Percentiles rank a stretch among this genome's conserved stretches.
phyloP scores from a whole-genome alignment of 495 filamentous ascomycete species.

The Immersiella caudata region DNA sequence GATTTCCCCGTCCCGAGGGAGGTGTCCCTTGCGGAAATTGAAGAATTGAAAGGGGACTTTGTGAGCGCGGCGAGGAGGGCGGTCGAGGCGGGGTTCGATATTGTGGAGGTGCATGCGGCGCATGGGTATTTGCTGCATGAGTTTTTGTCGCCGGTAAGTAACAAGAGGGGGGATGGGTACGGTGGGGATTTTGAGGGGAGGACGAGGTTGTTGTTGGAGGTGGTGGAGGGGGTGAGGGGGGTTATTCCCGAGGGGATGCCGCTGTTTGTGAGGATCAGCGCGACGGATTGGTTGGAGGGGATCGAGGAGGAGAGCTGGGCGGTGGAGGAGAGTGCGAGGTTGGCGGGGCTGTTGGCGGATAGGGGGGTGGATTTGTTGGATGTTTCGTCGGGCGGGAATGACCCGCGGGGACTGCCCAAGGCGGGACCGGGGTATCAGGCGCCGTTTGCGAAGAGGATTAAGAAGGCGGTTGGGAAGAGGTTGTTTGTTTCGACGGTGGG shows the following conservation, averaged over 20 bases:
- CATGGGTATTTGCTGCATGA: conserved; percentile 67
- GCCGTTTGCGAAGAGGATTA: conserved; percentile 51
- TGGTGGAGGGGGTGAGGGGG: conserved; percentile 49
- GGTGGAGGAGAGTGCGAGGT: conserved; percentile 59
- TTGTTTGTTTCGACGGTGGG: conserved; percentile 61
- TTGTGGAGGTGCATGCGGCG: conserved; percentile 64
- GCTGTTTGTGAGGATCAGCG: conserved; percentile 68
- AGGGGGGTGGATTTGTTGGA: conserved; percentile 76
- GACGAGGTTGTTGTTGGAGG: conserved; percentile 50
- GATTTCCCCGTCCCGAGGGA: conserved; percentile 54
- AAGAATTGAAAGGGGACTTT: conserved; percentile 64
- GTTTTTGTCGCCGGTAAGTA: conserved; percentile 65
- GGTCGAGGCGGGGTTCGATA: conserved; percentile 68
- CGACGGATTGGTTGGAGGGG: conserved; percentile 71
- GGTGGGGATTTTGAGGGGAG: conserved; percentile 63
- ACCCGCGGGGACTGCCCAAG: conserved; percentile 60
- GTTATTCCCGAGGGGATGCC: conserved; percentile 64
- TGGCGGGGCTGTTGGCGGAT: conserved; percentile 66
- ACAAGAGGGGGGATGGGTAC: conserved; percentile 60
- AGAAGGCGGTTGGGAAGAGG: conserved; percentile 64
- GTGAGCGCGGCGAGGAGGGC: conserved; percentile 61
- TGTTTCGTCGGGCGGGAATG: conserved; percentile 64
- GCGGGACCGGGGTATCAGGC: conserved; percentile 65
- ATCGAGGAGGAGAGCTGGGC: conserved; percentile 31
- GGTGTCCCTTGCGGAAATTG: conserved; percentile 64